A percentile compares a stretch with the other conserved stretches of the same genome.
Conservation (phyloP, 331 rosid species). For the Prunus yedoensis region DNA sequence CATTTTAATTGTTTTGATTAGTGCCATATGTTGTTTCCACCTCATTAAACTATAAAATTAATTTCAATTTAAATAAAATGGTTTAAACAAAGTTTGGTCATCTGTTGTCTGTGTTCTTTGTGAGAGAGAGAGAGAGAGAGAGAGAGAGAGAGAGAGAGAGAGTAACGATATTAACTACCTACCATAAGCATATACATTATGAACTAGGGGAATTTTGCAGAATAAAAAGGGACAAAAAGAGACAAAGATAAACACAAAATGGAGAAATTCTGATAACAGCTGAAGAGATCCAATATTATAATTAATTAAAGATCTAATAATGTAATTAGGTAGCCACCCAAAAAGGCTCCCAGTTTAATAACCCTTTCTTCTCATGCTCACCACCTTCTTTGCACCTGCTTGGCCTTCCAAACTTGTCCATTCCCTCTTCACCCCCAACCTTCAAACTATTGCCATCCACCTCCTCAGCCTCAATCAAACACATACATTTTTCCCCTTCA, state of each 20-base stretch:
- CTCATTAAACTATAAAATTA: no score
- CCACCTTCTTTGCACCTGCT: constrained; percentile 59
- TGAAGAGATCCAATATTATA: constrained; percentile 2
- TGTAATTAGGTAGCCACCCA: constrained; percentile 50
- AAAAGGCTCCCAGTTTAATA: constrained; percentile 44
- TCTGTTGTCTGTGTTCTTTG: not conserved
- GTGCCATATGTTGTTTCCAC: no score
- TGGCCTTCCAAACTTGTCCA: constrained; percentile 38
- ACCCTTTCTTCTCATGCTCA: constrained; percentile 37
- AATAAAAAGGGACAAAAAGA: constrained; percentile 8
- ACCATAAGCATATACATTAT: constrained; percentile 27
- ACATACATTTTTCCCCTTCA: not conserved
- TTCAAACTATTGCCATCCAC: constrained; percentile 16
- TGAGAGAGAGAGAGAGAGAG: not conserved
- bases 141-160: not conserved
- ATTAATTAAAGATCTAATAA: not conserved
- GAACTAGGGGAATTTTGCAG: constrained; percentile 14
- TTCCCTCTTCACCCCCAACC: constrained; percentile 30
- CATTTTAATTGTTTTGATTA: no score
- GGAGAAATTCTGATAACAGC: constrained; percentile 13
- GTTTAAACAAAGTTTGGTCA: not conserved
- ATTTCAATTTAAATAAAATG: not conserved
- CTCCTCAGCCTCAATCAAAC: constrained; percentile 19
- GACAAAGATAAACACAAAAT: constrained; percentile 36
- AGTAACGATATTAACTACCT: constrained; percentile 60